Evolutionary conservation across 208 protist genomes (phyloP).

Genomic region (Trypanosoma scelopori): DNA sequence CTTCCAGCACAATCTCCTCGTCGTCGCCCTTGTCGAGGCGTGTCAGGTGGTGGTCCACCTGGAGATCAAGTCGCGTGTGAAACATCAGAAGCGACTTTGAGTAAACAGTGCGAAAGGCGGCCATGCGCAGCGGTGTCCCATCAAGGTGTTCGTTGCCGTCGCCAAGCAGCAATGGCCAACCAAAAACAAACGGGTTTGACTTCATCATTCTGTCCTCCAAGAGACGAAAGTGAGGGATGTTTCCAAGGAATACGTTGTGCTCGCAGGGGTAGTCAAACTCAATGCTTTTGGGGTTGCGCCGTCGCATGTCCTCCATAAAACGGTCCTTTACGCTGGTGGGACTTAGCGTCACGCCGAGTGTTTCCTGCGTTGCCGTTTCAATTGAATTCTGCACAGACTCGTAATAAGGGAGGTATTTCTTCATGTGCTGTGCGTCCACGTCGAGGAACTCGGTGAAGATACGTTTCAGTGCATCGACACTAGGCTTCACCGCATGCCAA

Average conservation of each 20-base stretch:
- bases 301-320: conserved; percentile 89
- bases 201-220: conserved; percentile 87
- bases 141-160: conserved; percentile 86
- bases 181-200: conserved; percentile 91
- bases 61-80: conserved; percentile 82
- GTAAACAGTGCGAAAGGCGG: conserved; percentile 88
- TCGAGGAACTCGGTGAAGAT: conserved; percentile 91
- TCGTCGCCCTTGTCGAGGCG: conserved; percentile 52
- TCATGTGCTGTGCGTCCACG: conserved; percentile 89
- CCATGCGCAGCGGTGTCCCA: conserved; percentile 74
- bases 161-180: conserved; percentile 88
- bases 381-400: conserved; percentile 83
- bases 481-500: conserved; percentile 89
- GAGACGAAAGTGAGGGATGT: conserved; percentile 72
- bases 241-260: conserved; percentile 87
- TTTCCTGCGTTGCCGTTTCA: conserved; percentile 75
- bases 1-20: conserved; percentile 83
- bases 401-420: conserved; percentile 88
- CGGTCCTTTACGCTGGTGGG: conserved; percentile 80
- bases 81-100: conserved; percentile 89
- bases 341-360: conserved; percentile 67
- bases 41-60: conserved; percentile 76
- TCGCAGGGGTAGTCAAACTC: conserved; percentile 84
- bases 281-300: conserved; percentile 70
- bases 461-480: conserved; percentile 63